A percentile compares a stretch with the other conserved stretches of the same genome.
Conservation (phyloP, 805 yeast genomes). For the Jamesozyma hellenica region DNA sequence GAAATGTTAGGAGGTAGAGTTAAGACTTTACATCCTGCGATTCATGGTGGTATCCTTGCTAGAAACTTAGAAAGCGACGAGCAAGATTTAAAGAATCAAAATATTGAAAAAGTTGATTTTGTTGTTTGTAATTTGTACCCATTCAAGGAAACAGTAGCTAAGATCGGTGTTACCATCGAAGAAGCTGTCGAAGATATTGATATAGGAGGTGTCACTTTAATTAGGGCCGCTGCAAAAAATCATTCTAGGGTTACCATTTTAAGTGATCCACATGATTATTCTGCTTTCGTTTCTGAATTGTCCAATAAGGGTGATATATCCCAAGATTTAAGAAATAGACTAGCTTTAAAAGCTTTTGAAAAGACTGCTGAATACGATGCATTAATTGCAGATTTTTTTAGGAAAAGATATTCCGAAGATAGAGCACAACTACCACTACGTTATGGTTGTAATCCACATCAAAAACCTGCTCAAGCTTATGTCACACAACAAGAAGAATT, state of each 20-base stretch:
- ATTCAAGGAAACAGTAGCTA: conserved; percentile 92
- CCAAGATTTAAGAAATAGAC: conserved; percentile 60
- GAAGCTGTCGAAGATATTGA: conserved; percentile 99
- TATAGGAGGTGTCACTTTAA: conserved; percentile 93
- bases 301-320: conserved; percentile 58
- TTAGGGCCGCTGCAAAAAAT: conserved; percentile 98
- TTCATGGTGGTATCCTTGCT: conserved; percentile 95
- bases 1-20: conserved; percentile 99
- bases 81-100: conserved; percentile 75
- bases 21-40: conserved; percentile 96
- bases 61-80: conserved; percentile 87
- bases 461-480: conserved; percentile 96
- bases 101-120: conserved; percentile 90
- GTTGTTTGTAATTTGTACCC: conserved; percentile 98
- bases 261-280: conserved; percentile 90
- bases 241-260: conserved; percentile 92
- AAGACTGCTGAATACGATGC: conserved; percentile 97
- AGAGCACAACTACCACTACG: conserved; percentile 84
- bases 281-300: conserved; percentile 76
- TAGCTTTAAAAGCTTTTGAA: conserved; percentile 95
- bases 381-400: conserved; percentile 91
- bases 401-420: conserved; percentile 92
- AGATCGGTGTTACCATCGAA: conserved; percentile 86
- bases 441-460: conserved; percentile 99
- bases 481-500: conserved; percentile 74